Evolutionary conservation across 2,329 filamentous ascomycete species (phyloP).

Genomic region (Helotiales sp.): DNA sequence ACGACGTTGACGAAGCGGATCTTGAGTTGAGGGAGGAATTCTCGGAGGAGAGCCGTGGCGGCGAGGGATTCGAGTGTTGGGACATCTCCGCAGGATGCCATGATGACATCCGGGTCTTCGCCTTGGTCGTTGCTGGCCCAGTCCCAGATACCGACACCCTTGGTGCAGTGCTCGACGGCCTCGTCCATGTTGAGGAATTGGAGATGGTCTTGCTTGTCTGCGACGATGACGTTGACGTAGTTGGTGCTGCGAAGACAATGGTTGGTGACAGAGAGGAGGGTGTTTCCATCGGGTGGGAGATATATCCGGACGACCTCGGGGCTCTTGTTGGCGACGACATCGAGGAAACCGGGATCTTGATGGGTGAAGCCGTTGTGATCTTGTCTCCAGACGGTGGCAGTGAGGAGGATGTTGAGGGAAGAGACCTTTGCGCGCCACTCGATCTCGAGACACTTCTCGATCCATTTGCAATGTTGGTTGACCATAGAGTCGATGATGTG

Average conservation of each 20-base stretch:
- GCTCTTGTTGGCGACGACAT: constrained; percentile 79
- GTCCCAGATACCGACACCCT: constrained; percentile 79
- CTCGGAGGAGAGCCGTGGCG: constrained; percentile 74
- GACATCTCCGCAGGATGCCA: constrained; percentile 78
- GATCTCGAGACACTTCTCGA: constrained; percentile 81
- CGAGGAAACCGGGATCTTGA: constrained; percentile 80
- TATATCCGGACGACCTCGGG: constrained; percentile 83
- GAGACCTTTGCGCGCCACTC: constrained; percentile 76
- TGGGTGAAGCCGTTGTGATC: constrained; percentile 86
- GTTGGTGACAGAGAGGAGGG: constrained; percentile 74
- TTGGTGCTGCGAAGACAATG: constrained; percentile 76
- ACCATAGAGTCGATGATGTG: constrained; percentile 87
- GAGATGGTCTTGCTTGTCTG: constrained; percentile 80
- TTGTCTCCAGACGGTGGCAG: constrained; percentile 80
- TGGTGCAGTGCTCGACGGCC: constrained; percentile 76
- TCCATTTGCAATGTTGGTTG: constrained; percentile 85
- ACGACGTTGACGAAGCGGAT: constrained; percentile 82
- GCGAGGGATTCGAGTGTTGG: constrained; percentile 76
- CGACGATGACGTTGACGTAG: constrained; percentile 82
- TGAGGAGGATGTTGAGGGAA: constrained; percentile 80
- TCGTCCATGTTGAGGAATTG: constrained; percentile 77
- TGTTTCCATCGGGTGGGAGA: constrained; percentile 80
- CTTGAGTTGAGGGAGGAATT: constrained; percentile 72
- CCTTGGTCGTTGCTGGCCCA: constrained; percentile 75
- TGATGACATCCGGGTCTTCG: constrained; percentile 73